These are phyloP conservation scores for Rusavskia elegans DNA, from an alignment of 495 filamentous ascomycete genomes.

Conservation along the genomic window DNA sequence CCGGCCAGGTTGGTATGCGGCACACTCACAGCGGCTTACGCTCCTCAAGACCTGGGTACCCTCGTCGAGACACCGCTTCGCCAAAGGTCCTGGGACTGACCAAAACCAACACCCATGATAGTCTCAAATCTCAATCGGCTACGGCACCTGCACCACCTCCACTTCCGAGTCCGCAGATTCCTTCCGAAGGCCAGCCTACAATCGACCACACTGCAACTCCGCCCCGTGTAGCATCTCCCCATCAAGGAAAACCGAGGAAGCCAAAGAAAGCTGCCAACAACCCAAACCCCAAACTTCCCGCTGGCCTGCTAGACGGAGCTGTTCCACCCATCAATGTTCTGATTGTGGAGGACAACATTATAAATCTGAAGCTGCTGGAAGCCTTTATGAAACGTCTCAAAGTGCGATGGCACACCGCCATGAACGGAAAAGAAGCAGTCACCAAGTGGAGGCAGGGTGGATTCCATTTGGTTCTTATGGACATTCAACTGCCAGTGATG, in stretches of 20 bases:
- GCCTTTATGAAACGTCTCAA: slow-evolving; percentile 94
- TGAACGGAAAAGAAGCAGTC: slow-evolving; percentile 86
- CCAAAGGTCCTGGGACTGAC: slow-evolving; percentile 42
- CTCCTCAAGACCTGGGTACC: slow-evolving; percentile 37
- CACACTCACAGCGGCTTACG: slow-evolving; percentile 23
- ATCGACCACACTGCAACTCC: slow-evolving; percentile 40
- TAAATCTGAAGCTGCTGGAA: slow-evolving; percentile 84
- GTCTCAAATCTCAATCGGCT: slow-evolving; percentile 8
- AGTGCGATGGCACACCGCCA: slow-evolving; percentile 93
- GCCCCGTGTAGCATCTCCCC: slow-evolving; percentile 44
- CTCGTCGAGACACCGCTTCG: slow-evolving; percentile 65
- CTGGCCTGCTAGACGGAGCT: slow-evolving; percentile 61
- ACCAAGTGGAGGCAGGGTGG: slow-evolving; percentile 84
- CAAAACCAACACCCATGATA: slow-evolving; percentile 17
- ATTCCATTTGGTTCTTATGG: slow-evolving; percentile 97
- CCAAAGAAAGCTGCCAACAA: slow-evolving; percentile 22
- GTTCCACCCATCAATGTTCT: slow-evolving; percentile 95
- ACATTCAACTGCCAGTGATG: slow-evolving; percentile 97
- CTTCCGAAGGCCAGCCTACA: slow-evolving; percentile 21
- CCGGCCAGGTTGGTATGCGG: slow-evolving; percentile 27
- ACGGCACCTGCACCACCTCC: slow-evolving; percentile 27
- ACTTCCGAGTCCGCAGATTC: slow-evolving; percentile 40
- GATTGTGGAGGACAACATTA: slow-evolving; percentile 96
- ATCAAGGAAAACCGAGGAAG: slow-evolving; percentile 15
- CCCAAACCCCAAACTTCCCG: slow-evolving; percentile 23